Base-by-base conservation (phyloP, 1,284 basidiomycete genomes). In the Exsudoporus floridanus region DNA sequence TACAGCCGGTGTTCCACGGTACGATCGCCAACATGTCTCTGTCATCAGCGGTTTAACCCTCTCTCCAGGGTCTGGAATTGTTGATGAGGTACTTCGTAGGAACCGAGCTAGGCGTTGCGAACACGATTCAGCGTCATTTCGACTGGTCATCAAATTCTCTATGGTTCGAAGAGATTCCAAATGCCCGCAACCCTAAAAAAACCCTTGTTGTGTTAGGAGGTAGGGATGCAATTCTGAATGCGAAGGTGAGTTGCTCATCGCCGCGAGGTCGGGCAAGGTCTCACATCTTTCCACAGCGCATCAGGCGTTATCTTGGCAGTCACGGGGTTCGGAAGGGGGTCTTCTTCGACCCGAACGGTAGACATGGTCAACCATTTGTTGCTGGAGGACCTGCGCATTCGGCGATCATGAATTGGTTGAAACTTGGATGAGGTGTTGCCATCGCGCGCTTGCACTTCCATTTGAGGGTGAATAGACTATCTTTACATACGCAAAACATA, bases 121-220 rank as follows among this genome's bases (percentile, higher is more conserved):
- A 94, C 69, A 82, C 91, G 55, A 78, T 96, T 43, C 88, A 89
- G 63, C 80, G 92, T 16, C 82, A 90, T 65, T 93, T 92, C 66
- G 86, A 88, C 63, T 94, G 91, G 92, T 78, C 83, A 30, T 83
- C 88, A n/a, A 96, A 96, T 66, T 86, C 90, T 7, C 76, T 96
- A 13, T 95, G 89, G 82, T 88, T 84, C 55, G 90, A 93, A 69
- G 90, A 95, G 61, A 93, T 95, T 39, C 92, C 92, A 0, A 78
- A 89, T 61, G 84, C 85, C 13, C 72, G 77, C 36, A 81, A 90
- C 65, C 78, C 80, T 2, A 60, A 72, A 50, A 77, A 82, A 71
- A 77, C 81, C 14, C 61, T 86, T 49, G 88, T 91, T 67, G 78
- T 94, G 59, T 74, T 96, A 14, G 90, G 91, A 21, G 90, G 88